A percentile compares a stretch with the other conserved stretches of the same genome.
Evolutionary conservation across 768 basidiomycete genomes (phyloP).

Genomic region (Leccinum ochraceum): DNA sequence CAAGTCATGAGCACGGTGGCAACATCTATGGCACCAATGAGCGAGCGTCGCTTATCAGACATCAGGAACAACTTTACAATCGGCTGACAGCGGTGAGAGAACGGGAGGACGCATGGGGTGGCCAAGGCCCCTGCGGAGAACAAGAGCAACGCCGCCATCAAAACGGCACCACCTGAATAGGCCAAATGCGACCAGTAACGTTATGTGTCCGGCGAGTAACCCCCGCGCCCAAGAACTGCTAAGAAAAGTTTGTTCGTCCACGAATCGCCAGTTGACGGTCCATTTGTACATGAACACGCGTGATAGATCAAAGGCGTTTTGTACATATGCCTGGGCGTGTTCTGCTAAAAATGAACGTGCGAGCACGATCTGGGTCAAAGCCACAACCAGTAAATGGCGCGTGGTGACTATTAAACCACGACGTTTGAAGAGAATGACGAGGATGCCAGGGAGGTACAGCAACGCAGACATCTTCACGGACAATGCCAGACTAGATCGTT

Average conservation of each 20-base stretch:
- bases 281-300: conserved; percentile 92
- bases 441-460: conserved; percentile 85
- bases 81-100: conserved; percentile 48
- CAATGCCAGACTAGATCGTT: conserved; percentile 47
- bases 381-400: conserved; percentile 46
- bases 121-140: conserved; percentile 56
- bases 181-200: conserved; percentile 63
- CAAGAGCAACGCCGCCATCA: conserved; percentile 64
- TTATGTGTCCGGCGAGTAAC: conserved; percentile 68
- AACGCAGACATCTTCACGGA: conserved; percentile 96
- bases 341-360: conserved; percentile 70
- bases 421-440: conserved; percentile 79
- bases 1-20: conserved; percentile 85
- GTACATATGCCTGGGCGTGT: conserved; percentile 64
- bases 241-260: conserved; percentile 76
- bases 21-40: conserved; percentile 53
- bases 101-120: conserved; percentile 53
- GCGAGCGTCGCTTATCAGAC: conserved; percentile 8
- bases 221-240: conserved; percentile 57
- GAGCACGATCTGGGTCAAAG: conserved; percentile 53
- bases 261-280: conserved; percentile 97
- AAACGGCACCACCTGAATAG: conserved; percentile 71
- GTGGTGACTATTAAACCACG: conserved; percentile 56
- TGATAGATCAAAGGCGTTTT: conserved; percentile 81
- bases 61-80: conserved; percentile 52